Evolutionary conservation across 2,329 filamentous ascomycete species (phyloP), one percentile per base, ranked within the genome.

Genomic region (Penicillium crustosum): DNA sequence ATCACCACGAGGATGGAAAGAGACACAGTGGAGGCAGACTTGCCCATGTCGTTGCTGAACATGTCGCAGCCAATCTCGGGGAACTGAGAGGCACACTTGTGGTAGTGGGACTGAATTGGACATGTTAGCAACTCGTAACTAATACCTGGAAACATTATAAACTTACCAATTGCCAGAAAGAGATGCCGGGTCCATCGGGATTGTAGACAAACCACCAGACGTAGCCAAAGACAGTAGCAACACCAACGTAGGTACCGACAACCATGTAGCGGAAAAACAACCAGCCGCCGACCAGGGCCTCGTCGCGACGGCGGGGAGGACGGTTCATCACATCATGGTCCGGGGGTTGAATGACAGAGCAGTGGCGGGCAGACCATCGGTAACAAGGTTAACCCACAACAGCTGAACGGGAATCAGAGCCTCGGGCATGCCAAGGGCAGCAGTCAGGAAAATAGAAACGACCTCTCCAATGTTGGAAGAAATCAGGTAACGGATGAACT

Each of bases 181-280:
- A 87, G 77, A 99, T 96, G 75, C 96, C 90, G 25, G 94, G 94
- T 0, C 94, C 94, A 65, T 88, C 86, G 9, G 87, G 79, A 79
- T 97, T 93, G 82, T 89, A 96, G 89, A 99, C 93, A 82, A 97
- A 99, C 91, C 92, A 99, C 94, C 94, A 99, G n/a, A 91, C 93
- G 73, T 99, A 99, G 45, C 95, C 94, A 70, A 89, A 92, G 21
- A 99, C 95, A 4, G 94, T 99, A 53, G 94, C 94, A 41, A 91
- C 82, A 72, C 94, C 94, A 58, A 99, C 94, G 64, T 99, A 99
- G 9, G 87, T 91, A 61, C 94, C 94, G 68, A 99, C 94, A 49
- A 97, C 88, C 81, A 99, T 87, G 78, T 99, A 99, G 53, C 94
- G 88, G 84, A 97, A 92, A 81, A 99, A 97, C 39, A 99, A 80